Evolutionary conservation across 192 early-diverging fungal species (phyloP).

Genomic region (Coemansia javaensis): DNA sequence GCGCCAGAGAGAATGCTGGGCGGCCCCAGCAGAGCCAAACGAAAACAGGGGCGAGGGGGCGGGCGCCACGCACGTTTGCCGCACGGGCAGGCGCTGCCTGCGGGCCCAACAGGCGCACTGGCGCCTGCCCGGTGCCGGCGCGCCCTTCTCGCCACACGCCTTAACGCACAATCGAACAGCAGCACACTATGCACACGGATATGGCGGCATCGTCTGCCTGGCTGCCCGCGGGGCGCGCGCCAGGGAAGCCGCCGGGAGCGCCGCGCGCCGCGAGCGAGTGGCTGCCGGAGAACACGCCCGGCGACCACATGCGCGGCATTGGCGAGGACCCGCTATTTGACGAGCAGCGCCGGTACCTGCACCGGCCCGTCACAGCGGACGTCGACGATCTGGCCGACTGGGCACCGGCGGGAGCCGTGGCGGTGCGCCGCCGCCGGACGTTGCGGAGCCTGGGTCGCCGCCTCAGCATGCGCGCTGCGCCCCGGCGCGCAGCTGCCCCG

Average conservation of each 20-base stretch:
- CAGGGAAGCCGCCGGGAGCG: background rate
- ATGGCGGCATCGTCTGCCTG: too few relatives aligned
- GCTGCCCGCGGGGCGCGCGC: background rate
- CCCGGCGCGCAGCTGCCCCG: conserved; percentile 5
- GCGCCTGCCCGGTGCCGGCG: too few relatives aligned
- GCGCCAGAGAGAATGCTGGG: too few relatives aligned
- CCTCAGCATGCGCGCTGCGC: conserved; percentile 10
- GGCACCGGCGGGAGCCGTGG: background rate
- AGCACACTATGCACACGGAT: too few relatives aligned
- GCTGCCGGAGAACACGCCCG: background rate
- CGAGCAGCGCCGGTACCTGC: conserved; percentile 21
- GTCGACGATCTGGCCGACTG: background rate
- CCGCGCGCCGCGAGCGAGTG: background rate
- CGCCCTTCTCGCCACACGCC: too few relatives aligned
- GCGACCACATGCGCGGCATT: conserved; percentile 33
- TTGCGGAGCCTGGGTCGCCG: conserved; percentile 24
- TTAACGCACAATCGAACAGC: too few relatives aligned
- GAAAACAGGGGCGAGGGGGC: too few relatives aligned
- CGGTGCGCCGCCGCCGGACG: conserved; percentile 12
- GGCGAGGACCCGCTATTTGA: conserved; percentile 7
- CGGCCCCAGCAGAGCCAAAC: too few relatives aligned
- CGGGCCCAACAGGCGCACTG: too few relatives aligned
- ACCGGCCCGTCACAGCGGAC: conserved; percentile 8
- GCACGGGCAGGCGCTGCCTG: too few relatives aligned
- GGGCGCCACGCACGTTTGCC: too few relatives aligned